Evolutionary conservation across 1,139 yeast genomes (phyloP).

Genomic region (Arxiozyma heterogenica): DNA sequence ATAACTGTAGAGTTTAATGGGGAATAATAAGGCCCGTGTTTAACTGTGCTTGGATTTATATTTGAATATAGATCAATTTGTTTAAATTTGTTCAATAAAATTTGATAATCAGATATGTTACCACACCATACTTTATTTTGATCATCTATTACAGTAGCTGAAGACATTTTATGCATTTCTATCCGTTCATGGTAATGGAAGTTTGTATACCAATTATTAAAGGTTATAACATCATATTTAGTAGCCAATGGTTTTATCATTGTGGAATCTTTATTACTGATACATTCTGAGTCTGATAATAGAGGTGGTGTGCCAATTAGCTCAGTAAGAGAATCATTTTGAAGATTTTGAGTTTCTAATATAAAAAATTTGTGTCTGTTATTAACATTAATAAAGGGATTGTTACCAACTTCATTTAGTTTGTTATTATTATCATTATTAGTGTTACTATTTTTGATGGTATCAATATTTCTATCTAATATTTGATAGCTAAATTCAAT

Average conservation of each 20-base stretch:
- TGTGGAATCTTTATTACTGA: constrained; percentile 8
- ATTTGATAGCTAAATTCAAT: constrained; percentile 10
- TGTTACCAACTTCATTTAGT: too few relatives aligned
- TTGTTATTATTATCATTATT: neutral
- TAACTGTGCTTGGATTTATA: neutral
- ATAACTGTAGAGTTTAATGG: constrained; percentile 43
- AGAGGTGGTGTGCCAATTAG: constrained; percentile 25
- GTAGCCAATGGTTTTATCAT: constrained; percentile 23
- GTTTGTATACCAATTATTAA: constrained; percentile 63
- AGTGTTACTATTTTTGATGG: neutral
- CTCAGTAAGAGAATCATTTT: constrained; percentile 13
- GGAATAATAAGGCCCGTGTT: constrained; percentile 40
- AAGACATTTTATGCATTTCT: constrained; percentile 75
- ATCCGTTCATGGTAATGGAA: constrained; percentile 65
- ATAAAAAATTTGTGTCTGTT: constrained; percentile 1
- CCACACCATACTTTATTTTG: constrained; percentile 65
- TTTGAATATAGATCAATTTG: constrained; percentile 6
- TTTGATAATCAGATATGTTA: constrained; percentile 50
- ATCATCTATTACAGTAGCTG: constrained; percentile 52
- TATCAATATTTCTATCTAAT: neutral
- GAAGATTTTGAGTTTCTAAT: neutral
- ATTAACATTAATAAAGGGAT: constrained; percentile 6
- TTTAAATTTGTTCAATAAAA: constrained; percentile 19
- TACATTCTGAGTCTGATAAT: constrained; percentile 12
- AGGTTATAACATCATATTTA: constrained; percentile 28